Percentiles rank a stretch among this genome's conserved stretches.
Conservation (phyloP, 345 rosid species). For the Dovyalis caffra region DNA sequence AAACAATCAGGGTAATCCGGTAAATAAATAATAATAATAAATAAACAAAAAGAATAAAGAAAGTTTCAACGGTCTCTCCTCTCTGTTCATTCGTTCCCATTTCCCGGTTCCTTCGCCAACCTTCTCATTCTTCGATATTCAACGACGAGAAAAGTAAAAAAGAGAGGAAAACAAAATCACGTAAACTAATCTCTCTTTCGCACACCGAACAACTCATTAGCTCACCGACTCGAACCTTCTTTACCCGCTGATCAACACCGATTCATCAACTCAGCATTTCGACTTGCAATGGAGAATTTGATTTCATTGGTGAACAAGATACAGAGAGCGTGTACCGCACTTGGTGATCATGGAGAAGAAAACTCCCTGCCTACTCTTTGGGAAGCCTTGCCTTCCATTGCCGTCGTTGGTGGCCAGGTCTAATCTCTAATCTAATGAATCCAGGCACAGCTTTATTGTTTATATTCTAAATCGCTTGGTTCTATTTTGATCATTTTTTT, state of each 20-base stretch:
- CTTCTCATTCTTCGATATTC: background rate
- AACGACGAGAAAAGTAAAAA: no score
- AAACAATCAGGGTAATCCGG: background rate
- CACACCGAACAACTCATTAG: background rate
- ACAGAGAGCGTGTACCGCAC: slow-evolving; percentile 91
- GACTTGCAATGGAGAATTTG: slow-evolving; percentile 64
- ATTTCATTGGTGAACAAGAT: slow-evolving; percentile 83
- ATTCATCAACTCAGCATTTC: background rate
- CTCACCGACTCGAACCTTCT: background rate
- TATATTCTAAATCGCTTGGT: no score
- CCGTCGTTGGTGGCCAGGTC: slow-evolving; percentile 98
- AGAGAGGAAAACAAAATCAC: no score
- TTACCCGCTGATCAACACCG: no score
- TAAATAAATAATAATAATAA: background rate
- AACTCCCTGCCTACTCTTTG: slow-evolving; percentile 93
- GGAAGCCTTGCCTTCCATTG: slow-evolving; percentile 93
- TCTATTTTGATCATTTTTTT: no score
- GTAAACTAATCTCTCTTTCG: background rate
- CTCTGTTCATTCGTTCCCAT: background rate
- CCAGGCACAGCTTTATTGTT: no score
- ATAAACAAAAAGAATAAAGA: background rate
- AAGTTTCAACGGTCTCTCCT: slow-evolving; percentile 3
- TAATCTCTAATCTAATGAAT: background rate
- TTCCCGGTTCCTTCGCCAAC: slow-evolving; percentile 19
- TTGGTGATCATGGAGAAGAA: slow-evolving; percentile 96